Percentiles rank a stretch among this genome's conserved stretches.
phyloP scores from a whole-genome alignment of 306 rosid species.

The Geum urbanum region DNA sequence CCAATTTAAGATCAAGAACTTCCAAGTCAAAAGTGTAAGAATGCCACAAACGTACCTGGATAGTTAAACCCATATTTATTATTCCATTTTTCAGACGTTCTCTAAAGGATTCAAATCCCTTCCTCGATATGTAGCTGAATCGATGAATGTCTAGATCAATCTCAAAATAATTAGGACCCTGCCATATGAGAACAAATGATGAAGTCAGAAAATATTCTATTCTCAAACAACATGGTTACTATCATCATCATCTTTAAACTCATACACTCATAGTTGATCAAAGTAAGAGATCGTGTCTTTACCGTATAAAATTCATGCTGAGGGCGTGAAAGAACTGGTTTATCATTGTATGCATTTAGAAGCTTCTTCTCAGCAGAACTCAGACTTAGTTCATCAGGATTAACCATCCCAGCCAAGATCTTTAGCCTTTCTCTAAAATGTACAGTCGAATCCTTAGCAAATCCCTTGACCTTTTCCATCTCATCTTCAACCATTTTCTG shows the following conservation, averaged over 20 bases:
- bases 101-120: slow-evolving; percentile 82
- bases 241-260: not conserved
- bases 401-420: slow-evolving; percentile 81
- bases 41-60: slow-evolving; percentile 55
- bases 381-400: slow-evolving; percentile 82
- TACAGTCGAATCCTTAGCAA: slow-evolving; percentile 65
- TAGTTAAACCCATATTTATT: slow-evolving; percentile 76
- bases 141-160: slow-evolving; percentile 95
- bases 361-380: slow-evolving; percentile 79
- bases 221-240: not conserved
- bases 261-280: not conserved
- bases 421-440: slow-evolving; percentile 85
- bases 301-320: slow-evolving; percentile 87
- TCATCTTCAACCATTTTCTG: slow-evolving; percentile 87
- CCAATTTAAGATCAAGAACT: not conserved
- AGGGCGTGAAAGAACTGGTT: slow-evolving; percentile 93
- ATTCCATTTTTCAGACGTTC: slow-evolving; percentile 71
- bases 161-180: slow-evolving; percentile 94
- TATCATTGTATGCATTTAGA: slow-evolving; percentile 71
- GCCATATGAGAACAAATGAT: slow-evolving; percentile 19
- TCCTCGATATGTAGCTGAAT: slow-evolving; percentile 91
- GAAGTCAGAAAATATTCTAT: slow-evolving; percentile 1
- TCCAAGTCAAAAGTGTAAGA: not conserved
- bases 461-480: slow-evolving; percentile 79
- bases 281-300: not conserved